Base-by-base conservation (phyloP, 2,329 filamentous ascomycete species). In the Cyphellophora europaea region DNA sequence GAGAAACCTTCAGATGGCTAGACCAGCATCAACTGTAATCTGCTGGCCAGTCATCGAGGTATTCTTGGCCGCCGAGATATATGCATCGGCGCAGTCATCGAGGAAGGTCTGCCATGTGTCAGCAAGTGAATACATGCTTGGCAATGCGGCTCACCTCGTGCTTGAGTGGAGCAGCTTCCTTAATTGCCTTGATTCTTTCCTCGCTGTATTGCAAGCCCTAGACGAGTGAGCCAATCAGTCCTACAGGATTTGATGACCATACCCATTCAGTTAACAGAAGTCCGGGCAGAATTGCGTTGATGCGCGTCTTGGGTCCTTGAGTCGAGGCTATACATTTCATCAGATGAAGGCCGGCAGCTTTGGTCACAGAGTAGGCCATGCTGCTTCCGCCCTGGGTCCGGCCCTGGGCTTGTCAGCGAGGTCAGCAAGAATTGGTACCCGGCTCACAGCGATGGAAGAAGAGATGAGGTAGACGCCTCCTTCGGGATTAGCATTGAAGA, bases 291-390 rank as follows among this genome's bases (percentile, higher is more conserved):
- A 82, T 68, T 23, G 75, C 74, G 54, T 82, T 82, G 21, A 79
- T 63, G 29, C 78, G 62, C 15, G 79, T 62, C 54, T 79, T 79
- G 2, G 68, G 63, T 1, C 77, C 77, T 44, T 79, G 70, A 8
- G 72, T 74, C 32, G 69, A 62, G 3, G 78, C 78, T 21, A 82
- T 57, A 42, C 74, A 74, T 50, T 76, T 78, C 64, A 79, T 77
- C 32, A 82, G 57, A 56, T 82, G 79, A 35, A 82, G 51, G 59
- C 79, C 74, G 8, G 84, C 84, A 1, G 83, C 73, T 54, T 91
- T 91, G 25, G 81, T 82, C 12, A 88, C 79, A 1, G 77, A 67
- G 51, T 91, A 91, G 3, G 84, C 73, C 44, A 80, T 52, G 2
- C 70, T 71, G 42, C 74, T 80, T 1, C 79, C 79, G 39, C 67